Evolutionary conservation across 257 asterid species (phyloP).

Genomic region (Parsonsia alboflavescens): DNA sequence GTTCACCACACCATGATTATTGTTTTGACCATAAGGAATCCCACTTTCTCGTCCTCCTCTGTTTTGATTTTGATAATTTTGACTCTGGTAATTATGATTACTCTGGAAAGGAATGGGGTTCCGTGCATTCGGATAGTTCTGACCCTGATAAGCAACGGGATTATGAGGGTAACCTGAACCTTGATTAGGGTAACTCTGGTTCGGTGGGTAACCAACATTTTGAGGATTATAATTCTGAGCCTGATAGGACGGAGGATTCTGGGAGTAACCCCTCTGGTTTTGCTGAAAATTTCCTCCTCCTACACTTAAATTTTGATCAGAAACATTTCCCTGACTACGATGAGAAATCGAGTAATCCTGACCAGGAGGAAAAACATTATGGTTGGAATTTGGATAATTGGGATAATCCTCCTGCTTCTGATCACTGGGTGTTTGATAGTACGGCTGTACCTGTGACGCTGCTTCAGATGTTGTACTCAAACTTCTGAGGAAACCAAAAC

Average conservation of each 20-base stretch:
- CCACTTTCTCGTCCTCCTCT: constrained; percentile 1
- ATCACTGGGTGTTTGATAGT: constrained; percentile 25
- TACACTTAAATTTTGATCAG: neutral
- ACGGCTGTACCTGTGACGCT: constrained; percentile 28
- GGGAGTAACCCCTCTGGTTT: constrained; percentile 10
- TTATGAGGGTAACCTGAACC: constrained; percentile 33
- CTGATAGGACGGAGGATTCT: constrained; percentile 7
- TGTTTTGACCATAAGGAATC: constrained; percentile 22
- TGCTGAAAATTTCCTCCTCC: constrained; percentile 15
- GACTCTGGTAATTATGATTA: neutral
- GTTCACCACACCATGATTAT: constrained; percentile 9
- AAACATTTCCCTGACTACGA: constrained; percentile 25
- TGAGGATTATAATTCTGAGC: constrained; percentile 19
- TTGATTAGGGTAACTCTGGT: constrained; percentile 31
- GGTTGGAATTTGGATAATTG: constrained; percentile 24
- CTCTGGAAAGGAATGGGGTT: neutral
- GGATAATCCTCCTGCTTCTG: constrained; percentile 38
- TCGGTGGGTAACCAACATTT: constrained; percentile 34
- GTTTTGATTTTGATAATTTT: neutral
- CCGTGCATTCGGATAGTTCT: neutral
- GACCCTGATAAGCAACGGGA: constrained; percentile 26
- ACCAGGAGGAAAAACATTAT: neutral
- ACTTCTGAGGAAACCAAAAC: constrained; percentile 19
- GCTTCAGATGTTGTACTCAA: constrained; percentile 10
- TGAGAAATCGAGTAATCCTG: constrained; percentile 19